Percentiles rank a stretch among this genome's conserved stretches.
Evolutionary conservation across 768 basidiomycete genomes (phyloP).

Genomic region (Amanita phalloides): DNA sequence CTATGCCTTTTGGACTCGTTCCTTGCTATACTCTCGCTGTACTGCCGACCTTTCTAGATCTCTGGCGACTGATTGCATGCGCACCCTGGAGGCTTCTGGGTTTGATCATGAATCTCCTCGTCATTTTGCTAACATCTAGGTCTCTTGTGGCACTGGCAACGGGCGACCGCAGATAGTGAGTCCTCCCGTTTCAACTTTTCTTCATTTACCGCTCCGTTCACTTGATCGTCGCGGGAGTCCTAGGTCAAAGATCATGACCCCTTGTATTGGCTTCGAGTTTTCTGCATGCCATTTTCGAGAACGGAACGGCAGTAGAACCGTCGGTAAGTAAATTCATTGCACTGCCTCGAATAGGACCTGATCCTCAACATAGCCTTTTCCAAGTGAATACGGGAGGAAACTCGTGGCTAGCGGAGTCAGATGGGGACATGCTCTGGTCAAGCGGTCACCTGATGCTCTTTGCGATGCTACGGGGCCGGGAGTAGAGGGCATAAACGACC

Average conservation of each 20-base stretch:
- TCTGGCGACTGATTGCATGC: background rate
- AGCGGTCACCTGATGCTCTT: no score
- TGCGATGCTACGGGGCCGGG: no score
- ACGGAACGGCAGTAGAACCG: no score
- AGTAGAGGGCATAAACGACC: no score
- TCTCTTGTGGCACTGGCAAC: background rate
- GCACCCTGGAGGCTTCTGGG: background rate
- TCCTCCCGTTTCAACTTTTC: background rate
- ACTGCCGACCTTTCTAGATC: background rate
- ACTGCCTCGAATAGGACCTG: no score
- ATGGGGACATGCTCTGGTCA: no score
- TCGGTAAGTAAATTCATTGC: background rate
- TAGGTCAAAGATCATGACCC: background rate
- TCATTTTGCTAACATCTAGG: background rate
- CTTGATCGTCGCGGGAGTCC: background rate
- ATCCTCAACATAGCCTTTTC: no score
- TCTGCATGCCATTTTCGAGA: no score
- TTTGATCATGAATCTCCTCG: background rate
- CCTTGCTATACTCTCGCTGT: no score
- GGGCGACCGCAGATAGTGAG: background rate
- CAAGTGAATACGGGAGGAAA: no score
- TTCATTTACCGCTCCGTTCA: background rate
- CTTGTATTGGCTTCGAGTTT: background rate
- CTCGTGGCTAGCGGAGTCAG: no score
- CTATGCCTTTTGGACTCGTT: no score